These are phyloP conservation scores for Apiospora kogelbergensis DNA, from an alignment of 2,329 filamentous ascomycete genomes.

Conservation along the genomic window DNA sequence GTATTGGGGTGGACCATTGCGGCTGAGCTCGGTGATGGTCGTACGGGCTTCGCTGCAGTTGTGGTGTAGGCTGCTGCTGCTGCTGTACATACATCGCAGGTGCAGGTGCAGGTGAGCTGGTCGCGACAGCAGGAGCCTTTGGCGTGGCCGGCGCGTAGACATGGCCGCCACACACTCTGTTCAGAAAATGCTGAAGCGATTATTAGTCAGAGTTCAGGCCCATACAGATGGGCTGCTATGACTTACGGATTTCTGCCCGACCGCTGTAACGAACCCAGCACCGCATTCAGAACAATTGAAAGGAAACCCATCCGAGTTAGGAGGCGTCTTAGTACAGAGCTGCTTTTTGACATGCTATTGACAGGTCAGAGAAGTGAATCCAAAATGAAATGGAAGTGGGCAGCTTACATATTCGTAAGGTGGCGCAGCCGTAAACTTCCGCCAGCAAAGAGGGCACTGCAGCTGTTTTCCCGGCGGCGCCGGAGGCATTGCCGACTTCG, in stretches of 20 bases:
- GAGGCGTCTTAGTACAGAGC: slow-evolving; percentile 31
- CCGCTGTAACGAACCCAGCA: slow-evolving; percentile 41
- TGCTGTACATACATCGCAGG: slow-evolving; percentile 11
- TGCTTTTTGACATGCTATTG: slow-evolving; percentile 36
- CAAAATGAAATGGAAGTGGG: neutral
- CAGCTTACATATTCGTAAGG: slow-evolving; percentile 32
- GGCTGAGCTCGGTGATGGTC: neutral
- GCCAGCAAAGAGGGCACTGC: slow-evolving; percentile 30
- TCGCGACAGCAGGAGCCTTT: slow-evolving; percentile 13
- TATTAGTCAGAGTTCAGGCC: neutral
- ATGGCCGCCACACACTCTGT: slow-evolving; percentile 47
- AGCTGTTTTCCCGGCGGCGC: slow-evolving; percentile 14
- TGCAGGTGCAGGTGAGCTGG: slow-evolving; percentile 11
- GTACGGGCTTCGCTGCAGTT: slow-evolving; percentile 8
- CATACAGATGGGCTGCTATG: no score
- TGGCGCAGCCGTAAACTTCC: slow-evolving; percentile 23
- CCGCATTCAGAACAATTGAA: slow-evolving; percentile 47
- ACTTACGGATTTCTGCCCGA: slow-evolving; percentile 43
- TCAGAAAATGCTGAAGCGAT: slow-evolving; percentile 36
- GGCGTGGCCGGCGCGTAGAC: slow-evolving; percentile 24
- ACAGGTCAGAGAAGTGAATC: slow-evolving; percentile 10
- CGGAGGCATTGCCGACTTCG: neutral
- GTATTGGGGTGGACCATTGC: neutral
- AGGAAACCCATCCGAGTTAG: slow-evolving; percentile 27
- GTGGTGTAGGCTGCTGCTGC: neutral